Evolutionary conservation across 75 land plant species (phyloP).

Genomic region (Chamaecyparis obtusa): DNA sequence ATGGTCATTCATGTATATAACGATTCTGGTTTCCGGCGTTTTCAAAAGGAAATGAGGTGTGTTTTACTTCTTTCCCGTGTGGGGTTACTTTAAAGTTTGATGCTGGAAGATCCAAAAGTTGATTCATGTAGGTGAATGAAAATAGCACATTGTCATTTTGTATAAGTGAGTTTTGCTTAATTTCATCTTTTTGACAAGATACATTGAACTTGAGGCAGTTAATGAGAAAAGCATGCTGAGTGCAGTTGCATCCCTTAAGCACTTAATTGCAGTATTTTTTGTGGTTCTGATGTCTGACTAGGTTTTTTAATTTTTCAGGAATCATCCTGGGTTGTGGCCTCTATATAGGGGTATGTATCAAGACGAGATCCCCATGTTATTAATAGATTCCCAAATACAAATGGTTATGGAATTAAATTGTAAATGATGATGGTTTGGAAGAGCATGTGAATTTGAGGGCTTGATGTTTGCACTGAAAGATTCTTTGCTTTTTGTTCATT

Average conservation of each 20-base stretch:
- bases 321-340: conserved; percentile 89
- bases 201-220: neutral
- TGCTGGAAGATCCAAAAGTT: neutral
- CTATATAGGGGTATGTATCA: conserved; percentile 76
- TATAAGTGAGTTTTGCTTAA: neutral
- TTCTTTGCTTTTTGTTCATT: neutral
- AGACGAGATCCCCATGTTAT: neutral
- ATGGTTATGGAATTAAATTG: neutral
- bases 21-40: conserved; percentile 86
- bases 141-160: neutral
- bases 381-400: neutral
- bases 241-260: neutral
- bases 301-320: conserved; percentile 41
- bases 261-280: conserved; percentile 1
- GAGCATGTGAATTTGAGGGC: neutral
- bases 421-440: neutral
- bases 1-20: conserved; percentile 92
- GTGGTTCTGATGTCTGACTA: neutral
- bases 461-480: neutral
- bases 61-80: neutral
- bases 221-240: neutral
- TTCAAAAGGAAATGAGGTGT: conserved; percentile 95
- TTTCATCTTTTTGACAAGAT: neutral
- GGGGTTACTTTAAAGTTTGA: neutral
- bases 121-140: neutral